Conservation (phyloP, 2,329 filamentous ascomycete genomes). For the Ascochyta koolunga region DNA sequence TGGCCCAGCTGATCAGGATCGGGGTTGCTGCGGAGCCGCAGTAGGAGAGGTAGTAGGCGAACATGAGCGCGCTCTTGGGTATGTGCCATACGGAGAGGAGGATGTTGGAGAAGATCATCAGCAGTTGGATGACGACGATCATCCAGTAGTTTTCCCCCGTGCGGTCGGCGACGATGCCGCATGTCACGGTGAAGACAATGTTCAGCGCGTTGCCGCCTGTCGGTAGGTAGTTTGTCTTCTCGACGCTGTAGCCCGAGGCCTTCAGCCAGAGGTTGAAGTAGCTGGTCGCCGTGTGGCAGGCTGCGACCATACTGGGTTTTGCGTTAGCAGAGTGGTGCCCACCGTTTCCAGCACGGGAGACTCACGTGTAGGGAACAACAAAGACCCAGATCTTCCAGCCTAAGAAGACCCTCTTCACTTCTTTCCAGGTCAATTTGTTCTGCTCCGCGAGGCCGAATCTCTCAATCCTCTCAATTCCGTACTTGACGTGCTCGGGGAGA, state of each 20-base stretch:
- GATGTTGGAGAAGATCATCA: not conserved
- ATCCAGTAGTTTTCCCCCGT: not conserved
- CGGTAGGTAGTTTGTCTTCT: not conserved
- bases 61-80: not conserved
- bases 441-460: not conserved
- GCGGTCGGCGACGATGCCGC: not conserved
- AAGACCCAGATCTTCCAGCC: not conserved
- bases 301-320: not conserved
- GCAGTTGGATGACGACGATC: not conserved
- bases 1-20: not conserved
- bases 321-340: too few species aligned
- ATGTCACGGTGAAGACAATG: not conserved
- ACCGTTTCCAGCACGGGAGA: too few species aligned
- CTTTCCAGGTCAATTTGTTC: not conserved
- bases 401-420: not conserved
- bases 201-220: not conserved
- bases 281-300: not conserved
- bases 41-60: not conserved
- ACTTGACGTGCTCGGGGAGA: conserved; percentile 5
- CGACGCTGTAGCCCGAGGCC: not conserved
- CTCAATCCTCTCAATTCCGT: not conserved
- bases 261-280: not conserved
- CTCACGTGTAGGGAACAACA: not conserved
- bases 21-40: not conserved
- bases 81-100: not conserved